These are phyloP conservation scores for Daldinia grandis DNA, from an alignment of 495 filamentous ascomycete genomes.

Conservation along the genomic window DNA sequence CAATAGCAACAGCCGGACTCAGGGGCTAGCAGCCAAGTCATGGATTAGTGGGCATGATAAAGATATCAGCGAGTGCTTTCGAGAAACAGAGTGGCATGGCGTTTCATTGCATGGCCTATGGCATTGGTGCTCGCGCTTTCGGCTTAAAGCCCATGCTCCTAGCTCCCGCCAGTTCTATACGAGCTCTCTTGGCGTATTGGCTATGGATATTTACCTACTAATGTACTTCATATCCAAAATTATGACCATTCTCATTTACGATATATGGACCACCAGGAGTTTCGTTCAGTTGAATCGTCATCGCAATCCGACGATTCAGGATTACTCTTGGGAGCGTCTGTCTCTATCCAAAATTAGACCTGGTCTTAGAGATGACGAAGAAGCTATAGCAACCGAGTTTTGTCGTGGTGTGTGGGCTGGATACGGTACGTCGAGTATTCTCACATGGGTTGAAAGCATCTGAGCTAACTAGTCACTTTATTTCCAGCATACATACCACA, in stretches of 20 bases:
- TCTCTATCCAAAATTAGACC: constrained; percentile 68
- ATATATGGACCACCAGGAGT: constrained; percentile 62
- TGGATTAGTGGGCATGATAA: not conserved
- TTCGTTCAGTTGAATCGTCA: constrained; percentile 66
- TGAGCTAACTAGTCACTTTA: constrained; percentile 1
- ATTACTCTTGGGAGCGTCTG: constrained; percentile 66
- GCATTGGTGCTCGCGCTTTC: not conserved
- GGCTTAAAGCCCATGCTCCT: not conserved
- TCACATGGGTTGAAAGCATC: not conserved
- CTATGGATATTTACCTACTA: not conserved
- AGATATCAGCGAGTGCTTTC: not conserved
- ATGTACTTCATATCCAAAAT: not conserved
- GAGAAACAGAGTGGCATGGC: not conserved
- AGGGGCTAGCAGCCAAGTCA: not conserved
- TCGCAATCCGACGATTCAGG: constrained; percentile 65
- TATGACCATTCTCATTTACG: constrained; percentile 44
- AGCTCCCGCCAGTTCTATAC: not conserved
- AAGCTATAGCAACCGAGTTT: constrained; percentile 66
- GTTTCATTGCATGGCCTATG: not conserved
- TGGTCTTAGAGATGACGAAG: constrained; percentile 65
- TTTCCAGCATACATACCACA: constrained; percentile 68
- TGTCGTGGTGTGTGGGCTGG: constrained; percentile 72
- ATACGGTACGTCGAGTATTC: constrained; percentile 57
- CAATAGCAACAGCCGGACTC: not conserved
- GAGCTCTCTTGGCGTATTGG: not conserved